Conservation (phyloP, 2,329 filamentous ascomycete species). For the Zymoseptoria tritici region DNA sequence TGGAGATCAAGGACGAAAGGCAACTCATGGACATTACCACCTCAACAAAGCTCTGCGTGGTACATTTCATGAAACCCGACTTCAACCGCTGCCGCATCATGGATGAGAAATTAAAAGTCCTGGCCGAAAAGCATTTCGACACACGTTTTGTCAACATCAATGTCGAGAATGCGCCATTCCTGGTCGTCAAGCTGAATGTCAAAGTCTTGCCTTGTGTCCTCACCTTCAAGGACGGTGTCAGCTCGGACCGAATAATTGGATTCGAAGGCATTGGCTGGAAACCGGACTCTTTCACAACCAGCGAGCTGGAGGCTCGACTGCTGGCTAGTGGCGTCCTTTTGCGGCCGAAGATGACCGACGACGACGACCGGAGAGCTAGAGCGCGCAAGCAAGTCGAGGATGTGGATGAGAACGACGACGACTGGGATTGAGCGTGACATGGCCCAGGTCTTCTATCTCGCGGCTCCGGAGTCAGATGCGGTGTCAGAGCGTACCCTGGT, state of each 20-base stretch:
- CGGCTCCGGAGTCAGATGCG: neutral
- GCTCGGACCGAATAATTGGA: slow-evolving; percentile 50
- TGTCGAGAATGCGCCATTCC: slow-evolving; percentile 53
- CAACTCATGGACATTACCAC: slow-evolving; percentile 54
- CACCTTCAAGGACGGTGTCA: slow-evolving; percentile 49
- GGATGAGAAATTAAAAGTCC: slow-evolving; percentile 50
- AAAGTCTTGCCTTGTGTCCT: slow-evolving; percentile 54
- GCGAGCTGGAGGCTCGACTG: slow-evolving; percentile 47
- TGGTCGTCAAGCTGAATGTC: slow-evolving; percentile 51
- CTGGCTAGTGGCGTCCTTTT: slow-evolving; percentile 45
- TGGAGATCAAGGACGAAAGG: slow-evolving; percentile 52
- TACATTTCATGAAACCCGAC: slow-evolving; percentile 59
- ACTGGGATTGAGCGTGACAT: slow-evolving; percentile 40
- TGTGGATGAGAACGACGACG: slow-evolving; percentile 42
- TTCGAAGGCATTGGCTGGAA: slow-evolving; percentile 52
- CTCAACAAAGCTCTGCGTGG: slow-evolving; percentile 48
- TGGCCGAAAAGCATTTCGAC: slow-evolving; percentile 52
- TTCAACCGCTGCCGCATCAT: slow-evolving; percentile 56
- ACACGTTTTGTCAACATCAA: slow-evolving; percentile 52
- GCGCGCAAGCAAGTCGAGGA: slow-evolving; percentile 28
- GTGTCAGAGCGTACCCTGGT: neutral
- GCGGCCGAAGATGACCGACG: slow-evolving; percentile 44
- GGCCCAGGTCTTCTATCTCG: neutral
- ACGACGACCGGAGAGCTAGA: slow-evolving; percentile 32
- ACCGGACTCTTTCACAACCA: slow-evolving; percentile 47